Evolutionary conservation across 352 stramenopile species (phyloP).

Genomic region (Phytophthora pini): DNA sequence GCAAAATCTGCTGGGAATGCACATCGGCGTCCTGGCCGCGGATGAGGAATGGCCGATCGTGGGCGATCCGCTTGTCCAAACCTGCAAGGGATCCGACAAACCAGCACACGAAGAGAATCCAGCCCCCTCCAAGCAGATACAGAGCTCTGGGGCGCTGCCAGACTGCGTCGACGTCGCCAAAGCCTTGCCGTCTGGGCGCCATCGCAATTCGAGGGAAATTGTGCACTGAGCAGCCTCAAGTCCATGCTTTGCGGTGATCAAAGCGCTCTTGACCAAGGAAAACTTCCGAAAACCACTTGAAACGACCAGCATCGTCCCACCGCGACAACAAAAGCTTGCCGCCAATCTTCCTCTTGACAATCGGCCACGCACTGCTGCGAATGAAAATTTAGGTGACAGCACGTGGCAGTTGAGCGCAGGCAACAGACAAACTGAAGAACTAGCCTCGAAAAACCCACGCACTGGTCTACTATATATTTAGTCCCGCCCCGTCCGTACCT

Average conservation of each 20-base stretch:
- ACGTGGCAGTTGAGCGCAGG: conserved; percentile 1
- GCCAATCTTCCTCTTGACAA: not conserved
- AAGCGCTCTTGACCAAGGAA: conserved; percentile 1
- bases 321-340: conserved; percentile 15
- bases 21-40: conserved; percentile 20
- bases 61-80: conserved; percentile 16
- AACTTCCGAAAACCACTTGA: conserved; percentile 25
- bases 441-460: conserved; percentile 26
- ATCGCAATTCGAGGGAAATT: conserved; percentile 29
- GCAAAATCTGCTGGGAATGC: conserved; percentile 26
- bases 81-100: conserved; percentile 30
- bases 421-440: conserved; percentile 21
- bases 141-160: conserved; percentile 20
- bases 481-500: conserved; percentile 31
- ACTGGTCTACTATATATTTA: conserved; percentile 53
- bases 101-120: conserved; percentile 40
- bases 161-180: conserved; percentile 3
- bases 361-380: conserved; percentile 5
- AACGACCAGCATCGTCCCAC: conserved; percentile 25
- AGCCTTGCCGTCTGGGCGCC: conserved; percentile 16
- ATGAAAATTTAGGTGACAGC: conserved; percentile 18
- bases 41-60: conserved; percentile 16
- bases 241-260: not conserved
- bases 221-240: conserved; percentile 11
- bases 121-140: conserved; percentile 31